phyloP scores from a whole-genome alignment of 2,329 filamentous ascomycete genomes.

The Colletotrichum orchidophilum region DNA sequence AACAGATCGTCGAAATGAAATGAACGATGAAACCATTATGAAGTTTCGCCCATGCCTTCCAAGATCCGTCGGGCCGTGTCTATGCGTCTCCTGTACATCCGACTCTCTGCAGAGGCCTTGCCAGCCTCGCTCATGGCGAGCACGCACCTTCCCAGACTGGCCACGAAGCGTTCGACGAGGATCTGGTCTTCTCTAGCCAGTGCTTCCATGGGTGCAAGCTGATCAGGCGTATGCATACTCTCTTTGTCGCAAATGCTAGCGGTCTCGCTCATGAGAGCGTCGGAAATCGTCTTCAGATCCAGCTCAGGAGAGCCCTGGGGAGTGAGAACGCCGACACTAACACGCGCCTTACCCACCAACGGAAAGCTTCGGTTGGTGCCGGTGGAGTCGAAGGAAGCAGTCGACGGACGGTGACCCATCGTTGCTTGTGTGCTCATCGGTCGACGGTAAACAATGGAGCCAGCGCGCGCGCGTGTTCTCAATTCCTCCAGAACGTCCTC shows the following conservation, averaged over 20 bases:
- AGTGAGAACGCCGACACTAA: constrained; percentile 55
- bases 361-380: constrained; percentile 71
- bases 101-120: constrained; percentile 64
- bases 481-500: constrained; percentile 36
- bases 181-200: constrained; percentile 66
- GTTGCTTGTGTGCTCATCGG: constrained; percentile 52
- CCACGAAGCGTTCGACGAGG: constrained; percentile 68
- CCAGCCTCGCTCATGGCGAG: constrained; percentile 65
- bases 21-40: constrained; percentile 17
- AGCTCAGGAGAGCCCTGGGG: constrained; percentile 59
- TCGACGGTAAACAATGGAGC: constrained; percentile 50
- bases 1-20: constrained; percentile 13
- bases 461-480: constrained; percentile 35
- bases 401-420: constrained; percentile 62
- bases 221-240: constrained; percentile 39
- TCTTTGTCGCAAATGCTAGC: constrained; percentile 51
- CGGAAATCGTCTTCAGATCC: constrained; percentile 57
- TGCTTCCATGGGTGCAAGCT: constrained; percentile 54
- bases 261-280: constrained; percentile 59
- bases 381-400: constrained; percentile 65
- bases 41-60: constrained; percentile 68
- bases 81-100: constrained; percentile 75
- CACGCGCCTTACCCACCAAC: constrained; percentile 62
- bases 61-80: constrained; percentile 79
- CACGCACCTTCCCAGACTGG: constrained; percentile 68